Evolutionary conservation across 441 rosid genomes (phyloP).

Genomic region (Isatis lusitanica): DNA sequence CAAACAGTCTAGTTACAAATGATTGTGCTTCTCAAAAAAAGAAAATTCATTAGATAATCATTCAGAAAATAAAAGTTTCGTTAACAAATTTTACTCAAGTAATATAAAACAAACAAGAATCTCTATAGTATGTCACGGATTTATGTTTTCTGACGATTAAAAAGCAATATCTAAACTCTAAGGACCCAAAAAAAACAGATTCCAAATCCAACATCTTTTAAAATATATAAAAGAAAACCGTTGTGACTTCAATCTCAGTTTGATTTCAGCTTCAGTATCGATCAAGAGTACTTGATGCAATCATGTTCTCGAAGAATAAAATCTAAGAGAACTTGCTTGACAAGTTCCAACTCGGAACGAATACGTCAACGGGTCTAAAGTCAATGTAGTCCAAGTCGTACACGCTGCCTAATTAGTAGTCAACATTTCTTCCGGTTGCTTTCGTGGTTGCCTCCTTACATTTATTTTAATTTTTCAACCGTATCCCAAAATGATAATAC

Average conservation of each 20-base stretch:
- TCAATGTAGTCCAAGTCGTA: not conserved
- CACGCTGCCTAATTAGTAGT: not conserved
- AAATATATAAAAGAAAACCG: not conserved
- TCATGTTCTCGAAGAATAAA: not conserved
- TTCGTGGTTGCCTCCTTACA: constrained; percentile 4
- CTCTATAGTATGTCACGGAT: not conserved
- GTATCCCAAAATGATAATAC: not conserved
- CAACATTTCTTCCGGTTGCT: not conserved
- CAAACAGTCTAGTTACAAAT: too few relatives aligned
- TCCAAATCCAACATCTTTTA: not conserved
- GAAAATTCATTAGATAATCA: too few relatives aligned
- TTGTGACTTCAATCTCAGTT: not conserved
- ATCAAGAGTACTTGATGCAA: too few relatives aligned
- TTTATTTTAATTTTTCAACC: not conserved
- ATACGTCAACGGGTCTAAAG: not conserved
- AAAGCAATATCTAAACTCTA: not conserved
- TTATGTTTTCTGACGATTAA: not conserved
- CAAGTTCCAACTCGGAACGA: constrained; percentile 7
- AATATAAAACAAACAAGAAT: too few relatives aligned
- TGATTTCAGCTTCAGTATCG: not conserved
- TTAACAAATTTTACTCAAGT: not conserved
- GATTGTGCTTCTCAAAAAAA: too few relatives aligned
- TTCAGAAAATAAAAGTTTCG: too few relatives aligned
- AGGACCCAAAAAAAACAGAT: not conserved
- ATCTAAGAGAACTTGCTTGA: constrained; percentile 4